A percentile compares a stretch with the other conserved stretches of the same genome.
These are phyloP conservation scores for Debaryomyces subglobosus DNA, from an alignment of 1,139 yeast genomes.

Conservation along the genomic window DNA sequence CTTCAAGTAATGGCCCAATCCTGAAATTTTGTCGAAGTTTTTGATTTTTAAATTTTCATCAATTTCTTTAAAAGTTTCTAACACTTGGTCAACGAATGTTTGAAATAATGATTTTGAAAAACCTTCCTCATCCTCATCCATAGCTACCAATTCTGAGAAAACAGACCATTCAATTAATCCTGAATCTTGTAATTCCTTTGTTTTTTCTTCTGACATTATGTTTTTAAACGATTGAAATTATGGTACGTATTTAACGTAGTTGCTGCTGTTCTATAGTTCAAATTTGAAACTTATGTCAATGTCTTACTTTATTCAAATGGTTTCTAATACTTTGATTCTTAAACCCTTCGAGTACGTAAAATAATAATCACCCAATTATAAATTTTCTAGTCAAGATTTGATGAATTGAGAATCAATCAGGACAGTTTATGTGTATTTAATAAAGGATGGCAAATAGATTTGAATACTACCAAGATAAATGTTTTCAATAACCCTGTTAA, in stretches of 20 bases:
- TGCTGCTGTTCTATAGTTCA: not conserved
- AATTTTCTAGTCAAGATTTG: not conserved
- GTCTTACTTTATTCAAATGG: not conserved
- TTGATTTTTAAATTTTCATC: constrained; percentile 52
- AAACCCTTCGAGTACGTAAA: not conserved
- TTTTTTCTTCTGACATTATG: constrained; percentile 39
- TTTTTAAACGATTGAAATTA: constrained; percentile 4
- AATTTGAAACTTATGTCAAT: not conserved
- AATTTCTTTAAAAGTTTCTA: constrained; percentile 75
- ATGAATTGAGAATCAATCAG: not conserved
- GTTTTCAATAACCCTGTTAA: constrained; percentile 3
- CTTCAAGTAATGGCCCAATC: constrained; percentile 88
- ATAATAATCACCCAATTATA: not conserved
- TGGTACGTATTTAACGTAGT: not conserved
- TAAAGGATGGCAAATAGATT: not conserved
- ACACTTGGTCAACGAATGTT: constrained; percentile 89
- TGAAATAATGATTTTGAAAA: constrained; percentile 76
- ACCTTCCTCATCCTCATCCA: constrained; percentile 93
- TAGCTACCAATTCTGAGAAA: constrained; percentile 82
- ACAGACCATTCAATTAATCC: constrained; percentile 89
- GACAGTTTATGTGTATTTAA: not conserved
- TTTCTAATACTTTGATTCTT: not conserved
- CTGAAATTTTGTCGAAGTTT: constrained; percentile 65
- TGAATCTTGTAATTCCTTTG: constrained; percentile 44
- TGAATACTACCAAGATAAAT: not conserved